Percentiles rank a stretch among this genome's conserved stretches.
These are phyloP conservation scores for Camellia sinensis DNA, from an alignment of 148 eudicot species.

Conservation along the genomic window DNA sequence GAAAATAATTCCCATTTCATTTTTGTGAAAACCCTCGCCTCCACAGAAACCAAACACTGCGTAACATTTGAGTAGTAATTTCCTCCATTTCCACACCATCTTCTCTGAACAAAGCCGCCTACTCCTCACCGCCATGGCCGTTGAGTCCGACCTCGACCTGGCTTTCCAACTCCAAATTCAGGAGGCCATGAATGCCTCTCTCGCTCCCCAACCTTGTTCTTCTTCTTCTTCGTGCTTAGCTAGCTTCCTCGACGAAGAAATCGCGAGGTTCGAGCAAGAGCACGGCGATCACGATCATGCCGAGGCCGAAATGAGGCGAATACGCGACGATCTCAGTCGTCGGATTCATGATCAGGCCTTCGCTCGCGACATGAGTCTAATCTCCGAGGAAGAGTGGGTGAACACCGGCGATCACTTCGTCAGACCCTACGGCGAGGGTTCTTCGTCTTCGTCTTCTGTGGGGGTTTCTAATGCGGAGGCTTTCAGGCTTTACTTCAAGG, in stretches of 20 bases:
- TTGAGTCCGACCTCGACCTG: conserved; percentile 56
- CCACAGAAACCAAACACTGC: too few species aligned
- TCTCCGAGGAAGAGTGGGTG: conserved; percentile 46
- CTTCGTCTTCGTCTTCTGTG: not conserved
- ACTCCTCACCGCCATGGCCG: conserved; percentile 25
- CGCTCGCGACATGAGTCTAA: conserved; percentile 33
- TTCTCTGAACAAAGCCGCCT: conserved; percentile 31
- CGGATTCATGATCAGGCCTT: conserved; percentile 49
- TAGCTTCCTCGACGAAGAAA: not conserved
- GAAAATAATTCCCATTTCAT: too few species aligned
- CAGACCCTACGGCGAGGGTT: conserved; percentile 44
- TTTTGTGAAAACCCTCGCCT: too few species aligned
- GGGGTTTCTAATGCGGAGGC: not conserved
- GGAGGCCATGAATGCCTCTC: conserved; percentile 63
- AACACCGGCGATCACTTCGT: conserved; percentile 31
- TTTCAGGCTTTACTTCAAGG: conserved; percentile 59
- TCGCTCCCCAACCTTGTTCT: conserved; percentile 29
- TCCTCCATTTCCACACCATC: too few species aligned
- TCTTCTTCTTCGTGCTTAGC: conserved; percentile 12
- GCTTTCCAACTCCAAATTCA: conserved; percentile 55
- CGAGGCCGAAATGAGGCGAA: conserved; percentile 19
- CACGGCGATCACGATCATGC: conserved; percentile 25
- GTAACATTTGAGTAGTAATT: too few species aligned
- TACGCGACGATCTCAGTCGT: conserved; percentile 32
- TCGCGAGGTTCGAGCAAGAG: conserved; percentile 28